These are phyloP conservation scores for Aureobasidium lini DNA, from an alignment of 2,329 filamentous ascomycete genomes.

Conservation along the genomic window DNA sequence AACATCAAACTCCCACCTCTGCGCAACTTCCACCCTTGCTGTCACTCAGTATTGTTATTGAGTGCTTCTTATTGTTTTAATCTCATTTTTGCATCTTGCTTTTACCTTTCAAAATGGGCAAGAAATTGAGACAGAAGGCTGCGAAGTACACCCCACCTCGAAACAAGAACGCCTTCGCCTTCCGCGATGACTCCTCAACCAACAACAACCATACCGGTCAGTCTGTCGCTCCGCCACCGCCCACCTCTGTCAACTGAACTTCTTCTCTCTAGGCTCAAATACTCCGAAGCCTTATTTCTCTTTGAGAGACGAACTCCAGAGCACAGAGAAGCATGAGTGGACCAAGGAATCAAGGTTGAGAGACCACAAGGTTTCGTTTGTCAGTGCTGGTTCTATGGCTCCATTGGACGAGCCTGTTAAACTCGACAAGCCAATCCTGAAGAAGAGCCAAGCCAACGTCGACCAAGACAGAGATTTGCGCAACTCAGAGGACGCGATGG, in stretches of 20 bases:
- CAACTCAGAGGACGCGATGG: slow-evolving; percentile 24
- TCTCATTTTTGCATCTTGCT: not conserved
- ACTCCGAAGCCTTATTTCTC: slow-evolving; percentile 28
- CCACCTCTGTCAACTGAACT: slow-evolving; percentile 5
- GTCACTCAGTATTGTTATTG: not conserved
- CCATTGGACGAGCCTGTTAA: slow-evolving; percentile 23
- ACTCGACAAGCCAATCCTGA: slow-evolving; percentile 22
- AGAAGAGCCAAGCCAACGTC: slow-evolving; percentile 18
- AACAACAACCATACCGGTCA: slow-evolving; percentile 8
- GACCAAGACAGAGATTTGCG: slow-evolving; percentile 24
- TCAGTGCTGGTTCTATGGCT: slow-evolving; percentile 49
- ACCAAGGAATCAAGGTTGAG: slow-evolving; percentile 45
- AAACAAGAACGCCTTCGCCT: slow-evolving; percentile 10
- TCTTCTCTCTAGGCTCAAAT: not conserved
- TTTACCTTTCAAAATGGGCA: slow-evolving; percentile 1
- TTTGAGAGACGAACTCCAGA: slow-evolving; percentile 52
- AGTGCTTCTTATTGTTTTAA: not conserved
- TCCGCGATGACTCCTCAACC: not conserved
- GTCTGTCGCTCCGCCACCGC: not conserved
- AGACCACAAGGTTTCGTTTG: slow-evolving; percentile 50
- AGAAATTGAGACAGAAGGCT: slow-evolving; percentile 9
- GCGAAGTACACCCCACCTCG: slow-evolving; percentile 15
- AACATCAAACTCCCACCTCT: not conserved
- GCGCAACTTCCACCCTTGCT: not conserved
- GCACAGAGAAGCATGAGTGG: slow-evolving; percentile 47